phyloP scores from a whole-genome alignment of 805 yeast species.

The Teunomyces cretensis region DNA sequence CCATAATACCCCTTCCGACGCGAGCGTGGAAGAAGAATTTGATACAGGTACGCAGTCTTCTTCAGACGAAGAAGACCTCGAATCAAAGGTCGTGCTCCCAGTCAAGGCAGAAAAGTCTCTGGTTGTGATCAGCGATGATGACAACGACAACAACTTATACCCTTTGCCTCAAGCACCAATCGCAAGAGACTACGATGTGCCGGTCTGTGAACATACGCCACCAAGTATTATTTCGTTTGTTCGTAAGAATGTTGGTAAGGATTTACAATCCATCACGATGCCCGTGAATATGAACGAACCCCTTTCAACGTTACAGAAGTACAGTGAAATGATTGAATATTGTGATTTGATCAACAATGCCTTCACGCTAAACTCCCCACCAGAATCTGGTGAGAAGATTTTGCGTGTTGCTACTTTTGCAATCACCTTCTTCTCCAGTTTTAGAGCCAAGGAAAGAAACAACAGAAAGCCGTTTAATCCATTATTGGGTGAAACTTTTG shows the following conservation, averaged over 20 bases:
- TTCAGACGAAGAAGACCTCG: slow-evolving; percentile 11
- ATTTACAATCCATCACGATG: slow-evolving; percentile 80
- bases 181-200: slow-evolving; percentile 57
- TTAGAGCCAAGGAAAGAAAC: slow-evolving; percentile 72
- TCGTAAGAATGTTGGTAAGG: slow-evolving; percentile 91
- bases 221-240: slow-evolving; percentile 79
- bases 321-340: slow-evolving; percentile 80
- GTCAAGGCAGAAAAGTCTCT: background rate
- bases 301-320: slow-evolving; percentile 72
- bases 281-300: slow-evolving; percentile 97
- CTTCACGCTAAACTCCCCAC: slow-evolving; percentile 39
- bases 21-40: slow-evolving; percentile 15
- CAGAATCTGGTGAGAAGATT: slow-evolving; percentile 56
- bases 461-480: slow-evolving; percentile 94
- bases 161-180: slow-evolving; percentile 62
- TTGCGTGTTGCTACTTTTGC: slow-evolving; percentile 81
- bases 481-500: slow-evolving; percentile 88
- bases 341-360: slow-evolving; percentile 65
- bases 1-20: slow-evolving; percentile 10
- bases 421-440: slow-evolving; percentile 65
- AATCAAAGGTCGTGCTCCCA: background rate
- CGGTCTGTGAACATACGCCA: slow-evolving; percentile 62
- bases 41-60: slow-evolving; percentile 17
- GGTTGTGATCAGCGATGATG: slow-evolving; percentile 9
- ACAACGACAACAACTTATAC: slow-evolving; percentile 41